These are phyloP conservation scores for Ogataea nitratoaversa DNA, from an alignment of 805 yeast genomes.

Conservation along the genomic window DNA sequence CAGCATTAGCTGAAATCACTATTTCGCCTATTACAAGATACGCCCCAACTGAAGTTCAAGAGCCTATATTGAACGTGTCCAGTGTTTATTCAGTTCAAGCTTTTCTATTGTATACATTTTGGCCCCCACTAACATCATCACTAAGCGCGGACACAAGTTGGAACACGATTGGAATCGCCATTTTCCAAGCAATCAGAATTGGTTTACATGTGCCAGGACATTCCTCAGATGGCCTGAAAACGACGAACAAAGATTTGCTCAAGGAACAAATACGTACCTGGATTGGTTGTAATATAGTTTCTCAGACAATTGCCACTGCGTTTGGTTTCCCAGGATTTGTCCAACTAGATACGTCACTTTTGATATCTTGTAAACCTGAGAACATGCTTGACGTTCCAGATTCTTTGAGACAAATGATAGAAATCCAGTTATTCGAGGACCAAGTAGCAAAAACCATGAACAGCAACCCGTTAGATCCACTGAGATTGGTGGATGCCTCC, in stretches of 20 bases:
- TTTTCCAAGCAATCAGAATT: constrained; percentile 87
- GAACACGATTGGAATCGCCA: constrained; percentile 91
- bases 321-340: constrained; percentile 95
- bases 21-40: constrained; percentile 87
- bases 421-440: constrained; percentile 80
- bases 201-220: constrained; percentile 84
- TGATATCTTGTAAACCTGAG: constrained; percentile 48
- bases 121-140: constrained; percentile 97
- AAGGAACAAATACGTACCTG: constrained; percentile 86
- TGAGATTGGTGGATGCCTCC: constrained; percentile 60
- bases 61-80: constrained; percentile 80
- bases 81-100: constrained; percentile 95
- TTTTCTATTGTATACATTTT: constrained; percentile 76
- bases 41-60: constrained; percentile 72
- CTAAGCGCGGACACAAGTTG: constrained; percentile 93
- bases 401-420: constrained; percentile 70
- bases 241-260: constrained; percentile 42
- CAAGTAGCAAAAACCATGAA: constrained; percentile 77
- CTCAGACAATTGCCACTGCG: constrained; percentile 85
- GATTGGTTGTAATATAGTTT: constrained; percentile 88
- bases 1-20: constrained; percentile 79
- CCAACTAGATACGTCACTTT: constrained; percentile 69
- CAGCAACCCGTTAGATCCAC: constrained; percentile 60
- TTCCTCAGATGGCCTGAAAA: constrained; percentile 43
- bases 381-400: constrained; percentile 44